These are phyloP conservation scores for Inosperma sp. DNA, from an alignment of 768 basidiomycete species.

Conservation along the genomic window DNA sequence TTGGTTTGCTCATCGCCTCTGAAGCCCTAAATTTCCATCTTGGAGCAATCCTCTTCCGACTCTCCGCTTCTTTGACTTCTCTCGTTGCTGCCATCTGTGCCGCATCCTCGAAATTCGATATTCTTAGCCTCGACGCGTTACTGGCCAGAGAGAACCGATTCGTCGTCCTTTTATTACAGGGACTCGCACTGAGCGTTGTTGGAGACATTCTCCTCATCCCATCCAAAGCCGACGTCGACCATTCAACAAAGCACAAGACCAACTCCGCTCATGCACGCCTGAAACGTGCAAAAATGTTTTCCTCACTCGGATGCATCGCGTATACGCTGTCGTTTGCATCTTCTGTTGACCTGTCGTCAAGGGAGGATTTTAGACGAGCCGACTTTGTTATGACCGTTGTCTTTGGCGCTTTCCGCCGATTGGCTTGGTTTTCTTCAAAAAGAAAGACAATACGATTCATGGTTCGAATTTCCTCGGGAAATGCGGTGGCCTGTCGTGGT, in stretches of 20 bases:
- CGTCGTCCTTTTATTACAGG: conserved; percentile 15
- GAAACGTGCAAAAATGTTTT: conserved; percentile 21
- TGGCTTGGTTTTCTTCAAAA: conserved; percentile 21
- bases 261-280: conserved; percentile 10
- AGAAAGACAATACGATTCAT: conserved; percentile 8
- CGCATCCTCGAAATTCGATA: conserved; percentile 5
- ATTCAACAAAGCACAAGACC: background rate
- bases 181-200: conserved; percentile 20
- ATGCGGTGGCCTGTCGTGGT: conserved; percentile 14
- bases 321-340: conserved; percentile 17
- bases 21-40: conserved; percentile 21
- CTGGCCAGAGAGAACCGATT: conserved; percentile 11
- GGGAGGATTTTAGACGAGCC: conserved; percentile 9
- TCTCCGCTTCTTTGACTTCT: conserved; percentile 21
- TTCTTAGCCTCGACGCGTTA: background rate
- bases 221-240: conserved; percentile 10
- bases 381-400: conserved; percentile 14
- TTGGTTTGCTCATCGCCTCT: conserved; percentile 18
- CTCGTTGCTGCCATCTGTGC: conserved; percentile 16
- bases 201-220: conserved; percentile 25
- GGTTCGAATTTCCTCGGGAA: conserved; percentile 17
- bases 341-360: background rate
- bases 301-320: conserved; percentile 20
- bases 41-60: conserved; percentile 22
- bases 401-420: conserved; percentile 13